Conservation (phyloP, 352 stramenopile species). For the Phytophthora pinifolia region DNA sequence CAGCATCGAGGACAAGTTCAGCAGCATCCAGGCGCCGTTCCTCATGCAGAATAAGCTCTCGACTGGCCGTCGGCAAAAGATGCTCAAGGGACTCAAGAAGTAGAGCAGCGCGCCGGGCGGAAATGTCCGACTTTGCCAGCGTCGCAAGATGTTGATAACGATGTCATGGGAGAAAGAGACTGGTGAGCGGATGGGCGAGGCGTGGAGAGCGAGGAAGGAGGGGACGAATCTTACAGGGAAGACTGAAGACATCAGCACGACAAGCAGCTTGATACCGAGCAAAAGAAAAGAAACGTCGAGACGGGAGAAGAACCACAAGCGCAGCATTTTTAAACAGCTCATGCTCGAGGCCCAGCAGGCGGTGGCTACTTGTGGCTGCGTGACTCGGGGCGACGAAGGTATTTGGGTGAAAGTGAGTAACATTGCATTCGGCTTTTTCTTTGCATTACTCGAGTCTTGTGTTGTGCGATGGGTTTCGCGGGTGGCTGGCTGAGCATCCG, state of each 20-base stretch:
- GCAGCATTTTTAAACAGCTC: constrained; percentile 34
- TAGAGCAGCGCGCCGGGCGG: constrained; percentile 33
- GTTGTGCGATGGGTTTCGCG: constrained; percentile 12
- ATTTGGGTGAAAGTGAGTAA: constrained; percentile 34
- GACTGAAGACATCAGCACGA: constrained; percentile 39
- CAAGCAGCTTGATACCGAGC: constrained; percentile 31
- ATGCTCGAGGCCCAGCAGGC: constrained; percentile 17
- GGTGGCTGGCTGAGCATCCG: not conserved
- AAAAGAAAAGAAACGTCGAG: constrained; percentile 27
- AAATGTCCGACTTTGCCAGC: constrained; percentile 16
- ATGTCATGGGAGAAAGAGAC: constrained; percentile 2
- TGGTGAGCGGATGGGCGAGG: constrained; percentile 14
- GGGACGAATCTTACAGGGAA: constrained; percentile 36
- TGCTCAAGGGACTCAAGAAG: constrained; percentile 89
- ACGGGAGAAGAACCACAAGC: constrained; percentile 28
- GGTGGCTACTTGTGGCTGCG: constrained; percentile 10
- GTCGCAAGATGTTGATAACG: constrained; percentile 28
- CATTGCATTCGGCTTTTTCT: constrained; percentile 35
- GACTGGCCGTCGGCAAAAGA: constrained; percentile 82
- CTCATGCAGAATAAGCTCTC: constrained; percentile 87
- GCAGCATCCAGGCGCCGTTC: constrained; percentile 86
- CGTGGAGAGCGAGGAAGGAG: constrained; percentile 32
- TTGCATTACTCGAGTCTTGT: constrained; percentile 20
- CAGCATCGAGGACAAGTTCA: constrained; percentile 83
- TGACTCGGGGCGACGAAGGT: constrained; percentile 15